Conservation (phyloP, 2,329 filamentous ascomycete species). For the Zopfia rhizophila region DNA sequence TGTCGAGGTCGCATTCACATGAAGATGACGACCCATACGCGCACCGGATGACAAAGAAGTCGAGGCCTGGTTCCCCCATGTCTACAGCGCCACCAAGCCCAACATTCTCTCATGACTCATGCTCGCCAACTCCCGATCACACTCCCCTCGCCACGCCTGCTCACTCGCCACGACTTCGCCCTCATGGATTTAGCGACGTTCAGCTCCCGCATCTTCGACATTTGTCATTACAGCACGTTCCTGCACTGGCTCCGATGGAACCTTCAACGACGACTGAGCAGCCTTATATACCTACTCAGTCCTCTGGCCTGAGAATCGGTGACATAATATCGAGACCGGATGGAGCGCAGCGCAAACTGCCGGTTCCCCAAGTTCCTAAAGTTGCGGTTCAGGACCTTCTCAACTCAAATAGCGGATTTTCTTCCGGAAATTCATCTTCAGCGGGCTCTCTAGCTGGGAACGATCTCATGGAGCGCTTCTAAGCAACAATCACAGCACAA, state of each 20-base stretch:
- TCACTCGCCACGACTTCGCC: constrained; percentile 89
- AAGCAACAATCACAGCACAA: constrained; percentile 28
- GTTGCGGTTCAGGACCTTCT: constrained; percentile 88
- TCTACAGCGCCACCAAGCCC: constrained; percentile 96
- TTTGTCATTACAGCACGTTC: constrained; percentile 72
- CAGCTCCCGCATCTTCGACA: constrained; percentile 89
- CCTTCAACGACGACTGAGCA: constrained; percentile 69
- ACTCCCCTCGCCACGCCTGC: constrained; percentile 98
- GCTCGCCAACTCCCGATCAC: constrained; percentile 95
- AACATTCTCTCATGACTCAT: constrained; percentile 94
- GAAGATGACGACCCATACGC: constrained; percentile 84
- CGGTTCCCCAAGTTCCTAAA: constrained; percentile 90
- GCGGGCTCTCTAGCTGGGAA: constrained; percentile 79
- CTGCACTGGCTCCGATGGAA: constrained; percentile 77
- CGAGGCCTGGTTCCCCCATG: constrained; percentile 91
- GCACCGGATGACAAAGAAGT: constrained; percentile 84
- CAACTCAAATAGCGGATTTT: constrained; percentile 70
- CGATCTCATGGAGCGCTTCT: constrained; percentile 51
- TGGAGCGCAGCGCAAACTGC: constrained; percentile 87
- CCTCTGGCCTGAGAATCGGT: constrained; percentile 79
- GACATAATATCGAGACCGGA: constrained; percentile 94
- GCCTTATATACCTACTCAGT: constrained; percentile 65
- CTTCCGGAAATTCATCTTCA: constrained; percentile 80
- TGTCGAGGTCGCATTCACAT: constrained; percentile 88
- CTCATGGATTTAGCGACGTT: constrained; percentile 74